A percentile compares a stretch with the other conserved stretches of the same genome.
These are phyloP conservation scores for Handroanthus guayacan DNA, from an alignment of 257 asterid genomes.

Conservation along the genomic window DNA sequence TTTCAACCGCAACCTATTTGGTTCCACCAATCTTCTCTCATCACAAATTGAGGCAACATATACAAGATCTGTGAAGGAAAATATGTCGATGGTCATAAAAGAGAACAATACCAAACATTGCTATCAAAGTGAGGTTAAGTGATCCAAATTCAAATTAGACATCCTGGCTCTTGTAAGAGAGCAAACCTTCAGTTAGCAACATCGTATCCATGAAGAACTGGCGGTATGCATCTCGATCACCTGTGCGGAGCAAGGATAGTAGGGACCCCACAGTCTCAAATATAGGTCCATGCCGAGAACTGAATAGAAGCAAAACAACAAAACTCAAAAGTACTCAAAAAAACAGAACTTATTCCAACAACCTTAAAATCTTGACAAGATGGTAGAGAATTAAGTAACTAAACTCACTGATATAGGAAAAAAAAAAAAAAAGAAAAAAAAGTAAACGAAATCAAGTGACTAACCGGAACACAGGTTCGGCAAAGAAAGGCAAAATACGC, in stretches of 20 bases:
- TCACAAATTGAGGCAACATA: constrained; percentile 54
- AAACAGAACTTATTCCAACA: constrained; percentile 4
- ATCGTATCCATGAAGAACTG: constrained; percentile 77
- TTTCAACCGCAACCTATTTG: constrained; percentile 58
- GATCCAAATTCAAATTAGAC: background rate
- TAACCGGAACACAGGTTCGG: constrained; percentile 77
- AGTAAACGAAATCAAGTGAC: constrained; percentile 19
- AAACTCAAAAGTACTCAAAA: constrained; percentile 2
- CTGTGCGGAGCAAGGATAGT: constrained; percentile 77
- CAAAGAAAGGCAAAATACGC: constrained; percentile 69
- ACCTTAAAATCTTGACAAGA: constrained; percentile 17
- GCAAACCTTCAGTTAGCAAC: constrained; percentile 72
- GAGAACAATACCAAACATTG: constrained; percentile 10
- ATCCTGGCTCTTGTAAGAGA: background rate
- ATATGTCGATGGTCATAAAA: constrained; percentile 8
- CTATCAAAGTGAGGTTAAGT: background rate
- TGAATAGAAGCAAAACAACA: constrained; percentile 39
- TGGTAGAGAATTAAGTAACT: background rate
- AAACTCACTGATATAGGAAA: background rate
- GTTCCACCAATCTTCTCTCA: constrained; percentile 44
- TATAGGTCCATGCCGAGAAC: constrained; percentile 69
- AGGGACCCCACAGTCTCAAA: constrained; percentile 78
- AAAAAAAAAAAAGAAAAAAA: constrained; percentile 4
- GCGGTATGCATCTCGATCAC: constrained; percentile 88
- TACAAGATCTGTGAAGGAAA: constrained; percentile 55